Evolutionary conservation across 2,329 filamentous ascomycete species (phyloP).

Genomic region (Arthrinium phaeospermum): DNA sequence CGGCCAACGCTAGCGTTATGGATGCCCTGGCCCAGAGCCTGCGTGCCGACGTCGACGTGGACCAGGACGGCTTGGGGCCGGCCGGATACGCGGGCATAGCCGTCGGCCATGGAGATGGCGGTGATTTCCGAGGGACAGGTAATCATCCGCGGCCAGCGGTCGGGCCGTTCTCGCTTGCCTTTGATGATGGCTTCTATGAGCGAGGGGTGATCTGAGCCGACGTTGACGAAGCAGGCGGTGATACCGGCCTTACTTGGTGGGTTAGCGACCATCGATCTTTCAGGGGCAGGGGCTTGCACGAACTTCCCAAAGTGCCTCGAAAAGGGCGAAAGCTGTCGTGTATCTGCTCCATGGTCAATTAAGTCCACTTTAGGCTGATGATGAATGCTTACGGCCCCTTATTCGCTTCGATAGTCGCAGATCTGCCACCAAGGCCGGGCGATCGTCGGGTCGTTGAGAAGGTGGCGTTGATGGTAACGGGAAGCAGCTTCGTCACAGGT

Average conservation of each 20-base stretch:
- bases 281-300: slow-evolving; percentile 19
- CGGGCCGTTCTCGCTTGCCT: slow-evolving; percentile 68
- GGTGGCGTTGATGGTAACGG: background rate
- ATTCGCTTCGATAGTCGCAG: background rate
- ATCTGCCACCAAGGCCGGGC: background rate
- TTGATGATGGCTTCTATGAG: slow-evolving; percentile 78
- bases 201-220: slow-evolving; percentile 68
- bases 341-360: slow-evolving; percentile 42
- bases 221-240: slow-evolving; percentile 62
- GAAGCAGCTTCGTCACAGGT: no score
- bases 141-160: slow-evolving; percentile 68
- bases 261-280: background rate
- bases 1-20: slow-evolving; percentile 76
- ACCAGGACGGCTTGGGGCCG: slow-evolving; percentile 75
- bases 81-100: slow-evolving; percentile 70
- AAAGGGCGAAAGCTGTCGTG: slow-evolving; percentile 74
- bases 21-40: slow-evolving; percentile 73
- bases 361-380: background rate
- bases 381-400: background rate
- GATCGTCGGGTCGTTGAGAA: background rate
- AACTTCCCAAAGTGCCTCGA: slow-evolving; percentile 73
- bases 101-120: slow-evolving; percentile 77
- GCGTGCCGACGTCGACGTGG: slow-evolving; percentile 79
- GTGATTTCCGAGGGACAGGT: slow-evolving; percentile 72
- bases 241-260: slow-evolving; percentile 57